phyloP scores from a whole-genome alignment of 768 basidiomycete species.

The Suillus variegatus region DNA sequence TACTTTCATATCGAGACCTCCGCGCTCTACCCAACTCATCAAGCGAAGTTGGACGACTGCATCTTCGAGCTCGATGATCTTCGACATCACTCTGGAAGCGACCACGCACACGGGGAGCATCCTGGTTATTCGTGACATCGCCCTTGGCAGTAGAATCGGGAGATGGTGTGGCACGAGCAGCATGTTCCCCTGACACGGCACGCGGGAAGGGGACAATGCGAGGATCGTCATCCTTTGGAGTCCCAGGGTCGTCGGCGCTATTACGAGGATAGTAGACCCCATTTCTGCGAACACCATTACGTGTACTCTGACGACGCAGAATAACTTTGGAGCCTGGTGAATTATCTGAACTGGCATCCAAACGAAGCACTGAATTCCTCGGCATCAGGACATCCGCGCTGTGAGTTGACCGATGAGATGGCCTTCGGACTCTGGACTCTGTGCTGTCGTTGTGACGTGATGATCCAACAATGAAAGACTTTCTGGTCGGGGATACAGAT shows the following conservation, averaged over 20 bases:
- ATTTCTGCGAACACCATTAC: constrained; percentile 47
- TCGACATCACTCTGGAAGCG: constrained; percentile 79
- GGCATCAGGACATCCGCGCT: constrained; percentile 61
- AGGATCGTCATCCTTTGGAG: constrained; percentile 36
- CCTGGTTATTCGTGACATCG: constrained; percentile 36
- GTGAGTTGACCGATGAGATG: constrained; percentile 64
- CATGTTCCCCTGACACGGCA: constrained; percentile 53
- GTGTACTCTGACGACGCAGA: constrained; percentile 60
- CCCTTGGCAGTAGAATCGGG: constrained; percentile 34
- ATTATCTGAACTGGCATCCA: constrained; percentile 64
- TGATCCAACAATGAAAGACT: constrained; percentile 53
- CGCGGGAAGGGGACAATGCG: constrained; percentile 67
- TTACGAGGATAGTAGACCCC: constrained; percentile 48
- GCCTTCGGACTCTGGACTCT: constrained; percentile 51
- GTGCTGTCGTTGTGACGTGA: constrained; percentile 47
- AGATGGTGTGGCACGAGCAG: constrained; percentile 34
- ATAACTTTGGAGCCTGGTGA: constrained; percentile 44
- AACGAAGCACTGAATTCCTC: constrained; percentile 46
- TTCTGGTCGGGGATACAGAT: constrained; percentile 51
- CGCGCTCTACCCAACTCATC: constrained; percentile 63
- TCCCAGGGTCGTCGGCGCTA: constrained; percentile 34
- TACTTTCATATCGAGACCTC: constrained; percentile 71
- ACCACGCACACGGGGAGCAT: constrained; percentile 47
- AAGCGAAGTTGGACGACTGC: constrained; percentile 63
- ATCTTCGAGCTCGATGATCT: constrained; percentile 49